Evolutionary conservation across 495 filamentous ascomycete species (phyloP).

Genomic region (Penicillium bovifimosum): DNA sequence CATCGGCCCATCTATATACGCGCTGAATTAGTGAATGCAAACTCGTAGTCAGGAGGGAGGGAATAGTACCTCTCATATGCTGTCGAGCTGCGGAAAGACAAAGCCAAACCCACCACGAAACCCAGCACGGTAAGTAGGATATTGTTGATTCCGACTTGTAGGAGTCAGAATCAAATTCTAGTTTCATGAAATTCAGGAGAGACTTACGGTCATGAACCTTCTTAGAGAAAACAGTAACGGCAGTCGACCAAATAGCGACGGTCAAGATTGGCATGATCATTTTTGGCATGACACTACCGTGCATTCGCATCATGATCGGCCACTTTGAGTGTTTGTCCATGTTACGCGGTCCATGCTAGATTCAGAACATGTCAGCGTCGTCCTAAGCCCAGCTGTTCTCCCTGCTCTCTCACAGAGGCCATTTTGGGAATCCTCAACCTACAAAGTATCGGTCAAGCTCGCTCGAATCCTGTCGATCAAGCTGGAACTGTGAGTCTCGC

Average conservation of each 20-base stretch:
- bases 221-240: constrained; percentile 58
- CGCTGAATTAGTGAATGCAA: not conserved
- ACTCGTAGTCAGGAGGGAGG: not conserved
- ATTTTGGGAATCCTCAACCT: constrained; percentile 12
- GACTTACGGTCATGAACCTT: constrained; percentile 46
- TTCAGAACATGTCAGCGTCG: constrained; percentile 5
- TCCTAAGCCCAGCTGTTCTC: not conserved
- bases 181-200: not conserved
- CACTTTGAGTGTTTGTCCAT: constrained; percentile 74
- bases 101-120: constrained; percentile 80
- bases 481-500: constrained; percentile 34
- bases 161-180: not conserved
- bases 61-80: constrained; percentile 65
- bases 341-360: constrained; percentile 58
- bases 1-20: constrained; percentile 56
- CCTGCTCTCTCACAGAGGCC: not conserved
- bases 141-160: constrained; percentile 51
- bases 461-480: constrained; percentile 27
- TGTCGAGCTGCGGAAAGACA: constrained; percentile 79
- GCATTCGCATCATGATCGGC: constrained; percentile 72
- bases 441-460: constrained; percentile 46
- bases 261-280: constrained; percentile 70
- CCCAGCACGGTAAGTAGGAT: constrained; percentile 78
- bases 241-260: constrained; percentile 63
- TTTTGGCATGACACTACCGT: constrained; percentile 74